A percentile compares a stretch with the other conserved stretches of the same genome.
Conservation (phyloP, 768 basidiomycete species). For the Russula compacta region DNA sequence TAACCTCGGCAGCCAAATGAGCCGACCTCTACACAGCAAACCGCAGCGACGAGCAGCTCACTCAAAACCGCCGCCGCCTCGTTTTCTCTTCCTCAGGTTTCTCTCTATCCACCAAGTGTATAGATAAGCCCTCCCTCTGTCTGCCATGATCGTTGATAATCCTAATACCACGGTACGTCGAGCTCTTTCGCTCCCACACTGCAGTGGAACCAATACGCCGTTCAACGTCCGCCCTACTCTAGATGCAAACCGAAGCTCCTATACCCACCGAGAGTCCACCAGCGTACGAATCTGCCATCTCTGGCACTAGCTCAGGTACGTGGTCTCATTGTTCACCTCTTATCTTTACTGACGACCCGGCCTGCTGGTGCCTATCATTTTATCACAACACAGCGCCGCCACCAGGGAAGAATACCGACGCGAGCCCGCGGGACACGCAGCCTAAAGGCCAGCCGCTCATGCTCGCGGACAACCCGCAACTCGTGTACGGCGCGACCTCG, state of each 20-base stretch:
- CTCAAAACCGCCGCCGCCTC: neutral
- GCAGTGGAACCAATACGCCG: neutral
- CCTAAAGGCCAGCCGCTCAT: neutral
- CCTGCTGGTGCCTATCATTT: neutral
- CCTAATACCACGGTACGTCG: neutral
- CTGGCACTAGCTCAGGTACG: neutral
- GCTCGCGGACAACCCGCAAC: neutral
- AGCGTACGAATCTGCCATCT: slow-evolving; percentile 2
- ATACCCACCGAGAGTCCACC: slow-evolving; percentile 5
- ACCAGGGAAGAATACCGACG: neutral
- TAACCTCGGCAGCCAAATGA: too few relatives aligned
- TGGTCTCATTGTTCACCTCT: neutral
- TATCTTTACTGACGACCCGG: neutral
- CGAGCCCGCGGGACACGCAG: neutral
- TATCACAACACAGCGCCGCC: neutral
- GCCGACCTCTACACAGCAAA: neutral
- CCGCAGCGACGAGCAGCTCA: neutral
- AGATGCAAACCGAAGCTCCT: slow-evolving; percentile 1
- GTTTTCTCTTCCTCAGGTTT: neutral
- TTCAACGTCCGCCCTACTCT: too few relatives aligned
- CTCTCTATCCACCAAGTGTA: neutral
- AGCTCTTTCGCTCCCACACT: neutral
- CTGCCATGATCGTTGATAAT: slow-evolving; percentile 7
- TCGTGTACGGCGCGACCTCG: slow-evolving; percentile 1
- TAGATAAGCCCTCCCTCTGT: neutral